phyloP scores from a whole-genome alignment of 2,329 filamentous ascomycete species.

The Endocalyx cinctus region DNA sequence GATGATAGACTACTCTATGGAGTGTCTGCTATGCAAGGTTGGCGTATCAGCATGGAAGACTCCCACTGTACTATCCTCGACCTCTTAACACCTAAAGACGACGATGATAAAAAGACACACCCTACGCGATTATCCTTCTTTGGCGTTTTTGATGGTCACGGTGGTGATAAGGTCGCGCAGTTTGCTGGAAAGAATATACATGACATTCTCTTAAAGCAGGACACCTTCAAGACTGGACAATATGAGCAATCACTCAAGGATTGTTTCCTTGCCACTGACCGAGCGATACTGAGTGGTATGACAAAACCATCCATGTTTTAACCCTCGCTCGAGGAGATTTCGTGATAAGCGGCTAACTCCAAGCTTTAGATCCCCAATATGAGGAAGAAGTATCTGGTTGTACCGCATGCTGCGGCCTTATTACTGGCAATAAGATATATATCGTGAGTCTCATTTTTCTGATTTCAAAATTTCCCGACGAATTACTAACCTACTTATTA shows the following conservation, averaged over 20 bases:
- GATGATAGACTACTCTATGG: constrained; percentile 93
- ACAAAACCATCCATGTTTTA: not conserved
- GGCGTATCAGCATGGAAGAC: constrained; percentile 99
- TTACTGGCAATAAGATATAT: constrained; percentile 89
- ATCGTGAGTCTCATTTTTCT: constrained; percentile 63
- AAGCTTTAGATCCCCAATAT: constrained; percentile 82
- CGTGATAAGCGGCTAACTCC: too few relatives aligned
- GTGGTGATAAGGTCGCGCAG: constrained; percentile 90
- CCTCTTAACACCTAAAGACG: constrained; percentile 56
- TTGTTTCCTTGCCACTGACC: constrained; percentile 91
- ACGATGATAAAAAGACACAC: constrained; percentile 59
- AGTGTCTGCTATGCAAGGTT: constrained; percentile 98
- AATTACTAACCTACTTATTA: constrained; percentile 34
- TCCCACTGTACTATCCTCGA: constrained; percentile 87
- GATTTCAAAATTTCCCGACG: constrained; percentile 6
- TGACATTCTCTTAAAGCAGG: constrained; percentile 91
- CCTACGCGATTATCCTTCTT: constrained; percentile 85
- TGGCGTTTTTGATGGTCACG: constrained; percentile 96
- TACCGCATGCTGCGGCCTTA: constrained; percentile 86
- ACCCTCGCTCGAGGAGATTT: constrained; percentile 16
- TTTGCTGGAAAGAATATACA: constrained; percentile 92
- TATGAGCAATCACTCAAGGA: constrained; percentile 96
- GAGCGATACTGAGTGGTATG: constrained; percentile 90
- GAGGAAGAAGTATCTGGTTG: constrained; percentile 98
- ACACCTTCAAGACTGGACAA: constrained; percentile 84